phyloP scores from a whole-genome alignment of 345 rosid genomes.

The Eucalyptus erythrocorys region DNA sequence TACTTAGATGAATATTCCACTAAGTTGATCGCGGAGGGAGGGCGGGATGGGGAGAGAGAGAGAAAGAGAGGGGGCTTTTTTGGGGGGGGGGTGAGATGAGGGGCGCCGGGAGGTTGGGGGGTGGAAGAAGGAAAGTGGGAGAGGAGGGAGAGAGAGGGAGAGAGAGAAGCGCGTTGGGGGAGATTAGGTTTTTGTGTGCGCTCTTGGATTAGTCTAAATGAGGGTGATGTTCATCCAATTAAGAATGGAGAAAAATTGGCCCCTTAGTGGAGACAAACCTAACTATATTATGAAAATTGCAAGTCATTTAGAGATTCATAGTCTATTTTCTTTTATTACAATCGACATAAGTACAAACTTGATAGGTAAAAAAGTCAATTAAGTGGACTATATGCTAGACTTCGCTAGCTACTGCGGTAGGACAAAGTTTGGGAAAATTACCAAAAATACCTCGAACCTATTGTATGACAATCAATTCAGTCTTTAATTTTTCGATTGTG shows the following conservation, averaged over 20 bases:
- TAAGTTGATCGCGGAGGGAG: no score
- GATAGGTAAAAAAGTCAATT: not conserved
- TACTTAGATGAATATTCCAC: no score
- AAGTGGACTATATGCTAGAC: not conserved
- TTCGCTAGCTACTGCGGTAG: no score
- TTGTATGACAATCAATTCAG: accelerated
- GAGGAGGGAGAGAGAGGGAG: no score
- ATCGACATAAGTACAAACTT: not conserved
- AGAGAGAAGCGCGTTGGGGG: not conserved
- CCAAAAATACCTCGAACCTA: no score
- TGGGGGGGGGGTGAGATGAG: no score
- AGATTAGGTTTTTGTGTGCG: not conserved
- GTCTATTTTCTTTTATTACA: not conserved
- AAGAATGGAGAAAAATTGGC: not conserved
- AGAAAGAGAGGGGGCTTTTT: no score
- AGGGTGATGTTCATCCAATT: not conserved
- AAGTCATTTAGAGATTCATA: not conserved
- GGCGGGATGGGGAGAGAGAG: no score
- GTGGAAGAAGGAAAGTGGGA: no score
- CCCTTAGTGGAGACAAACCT: not conserved
- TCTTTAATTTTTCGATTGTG: accelerated
- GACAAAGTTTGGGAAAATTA: no score
- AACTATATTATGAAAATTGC: not conserved
- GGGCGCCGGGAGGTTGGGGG: no score
- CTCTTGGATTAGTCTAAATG: not conserved